A percentile compares a stretch with the other conserved stretches of the same genome.
Evolutionary conservation across 495 filamentous ascomycete species (phyloP).

Genomic region (Penicillium paxilli): DNA sequence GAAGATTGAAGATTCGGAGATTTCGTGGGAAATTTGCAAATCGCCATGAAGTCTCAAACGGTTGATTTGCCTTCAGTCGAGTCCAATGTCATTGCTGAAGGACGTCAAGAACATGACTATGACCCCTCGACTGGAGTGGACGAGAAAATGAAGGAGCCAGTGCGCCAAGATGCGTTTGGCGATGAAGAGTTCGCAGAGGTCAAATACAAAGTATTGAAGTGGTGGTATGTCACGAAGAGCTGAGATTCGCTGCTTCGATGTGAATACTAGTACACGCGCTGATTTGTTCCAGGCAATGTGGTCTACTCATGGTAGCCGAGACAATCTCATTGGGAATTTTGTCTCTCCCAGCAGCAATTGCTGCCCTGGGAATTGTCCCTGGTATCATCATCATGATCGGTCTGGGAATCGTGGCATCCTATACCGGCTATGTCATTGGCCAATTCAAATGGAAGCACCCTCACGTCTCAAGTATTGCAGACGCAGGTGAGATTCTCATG

Average conservation of each 20-base stretch:
- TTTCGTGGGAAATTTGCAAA: neutral
- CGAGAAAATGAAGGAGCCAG: neutral
- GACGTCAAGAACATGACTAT: neutral
- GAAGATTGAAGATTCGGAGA: too few relatives aligned
- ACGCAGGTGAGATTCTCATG: constrained; percentile 66
- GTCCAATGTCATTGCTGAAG: neutral
- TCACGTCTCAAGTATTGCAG: constrained; percentile 71
- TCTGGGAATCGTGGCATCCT: constrained; percentile 70
- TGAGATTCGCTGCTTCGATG: too few relatives aligned
- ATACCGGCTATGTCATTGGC: constrained; percentile 75
- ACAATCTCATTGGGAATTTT: constrained; percentile 71
- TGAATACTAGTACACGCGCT: too few relatives aligned
- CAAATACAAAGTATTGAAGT: constrained; percentile 36
- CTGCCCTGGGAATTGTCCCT: constrained; percentile 62
- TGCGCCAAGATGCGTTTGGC: constrained; percentile 18
- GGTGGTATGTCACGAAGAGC: constrained; percentile 27
- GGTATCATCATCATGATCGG: constrained; percentile 66
- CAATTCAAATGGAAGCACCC: constrained; percentile 75
- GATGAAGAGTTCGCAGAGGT: constrained; percentile 32
- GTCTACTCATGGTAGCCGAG: constrained; percentile 65
- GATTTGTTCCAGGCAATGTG: constrained; percentile 45
- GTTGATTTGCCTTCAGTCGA: neutral
- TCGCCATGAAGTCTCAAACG: neutral
- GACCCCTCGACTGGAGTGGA: neutral
- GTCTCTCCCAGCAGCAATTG: constrained; percentile 62